Evolutionary conservation across 2,329 filamentous ascomycete genomes (phyloP).

Genomic region (Tolypocladium paradoxum): DNA sequence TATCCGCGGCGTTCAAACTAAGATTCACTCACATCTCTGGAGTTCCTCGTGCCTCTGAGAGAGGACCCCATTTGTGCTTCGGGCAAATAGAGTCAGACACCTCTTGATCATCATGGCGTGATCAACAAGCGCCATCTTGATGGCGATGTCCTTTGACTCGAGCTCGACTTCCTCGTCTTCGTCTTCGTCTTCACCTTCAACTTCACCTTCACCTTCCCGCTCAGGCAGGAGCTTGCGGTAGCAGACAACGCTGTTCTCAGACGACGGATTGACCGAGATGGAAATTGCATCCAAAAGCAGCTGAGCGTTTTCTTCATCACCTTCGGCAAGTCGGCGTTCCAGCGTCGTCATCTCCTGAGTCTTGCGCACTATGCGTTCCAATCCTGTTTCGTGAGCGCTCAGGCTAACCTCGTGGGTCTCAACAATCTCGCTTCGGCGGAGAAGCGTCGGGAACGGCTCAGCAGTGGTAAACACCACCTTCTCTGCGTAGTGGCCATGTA

Average conservation of each 20-base stretch:
- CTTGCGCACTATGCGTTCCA: conserved; percentile 85
- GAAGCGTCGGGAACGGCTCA: conserved; percentile 82
- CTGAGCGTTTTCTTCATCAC: conserved; percentile 58
- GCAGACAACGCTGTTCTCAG: conserved; percentile 65
- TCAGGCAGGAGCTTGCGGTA: conserved; percentile 66
- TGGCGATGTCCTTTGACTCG: conserved; percentile 60
- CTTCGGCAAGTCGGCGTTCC: conserved; percentile 63
- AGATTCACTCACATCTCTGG: conserved; percentile 45
- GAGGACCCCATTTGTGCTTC: conserved; percentile 50
- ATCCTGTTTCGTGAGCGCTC: conserved; percentile 70
- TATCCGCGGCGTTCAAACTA: neutral
- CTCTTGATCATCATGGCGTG: conserved; percentile 82
- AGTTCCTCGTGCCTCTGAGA: conserved; percentile 48
- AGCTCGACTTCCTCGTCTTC: conserved; percentile 34
- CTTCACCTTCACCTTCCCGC: conserved; percentile 26
- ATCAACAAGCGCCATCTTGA: conserved; percentile 78
- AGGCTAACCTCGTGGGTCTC: conserved; percentile 55
- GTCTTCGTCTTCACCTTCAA: conserved; percentile 27
- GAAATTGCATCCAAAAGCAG: conserved; percentile 65
- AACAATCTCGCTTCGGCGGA: conserved; percentile 78
- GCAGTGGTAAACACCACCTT: conserved; percentile 77
- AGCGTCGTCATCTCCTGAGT: conserved; percentile 72
- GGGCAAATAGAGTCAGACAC: conserved; percentile 60
- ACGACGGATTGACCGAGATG: conserved; percentile 62
- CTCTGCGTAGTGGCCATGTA: conserved; percentile 66